Conservation (phyloP, 495 filamentous ascomycete genomes). For the Darksidea phi region DNA sequence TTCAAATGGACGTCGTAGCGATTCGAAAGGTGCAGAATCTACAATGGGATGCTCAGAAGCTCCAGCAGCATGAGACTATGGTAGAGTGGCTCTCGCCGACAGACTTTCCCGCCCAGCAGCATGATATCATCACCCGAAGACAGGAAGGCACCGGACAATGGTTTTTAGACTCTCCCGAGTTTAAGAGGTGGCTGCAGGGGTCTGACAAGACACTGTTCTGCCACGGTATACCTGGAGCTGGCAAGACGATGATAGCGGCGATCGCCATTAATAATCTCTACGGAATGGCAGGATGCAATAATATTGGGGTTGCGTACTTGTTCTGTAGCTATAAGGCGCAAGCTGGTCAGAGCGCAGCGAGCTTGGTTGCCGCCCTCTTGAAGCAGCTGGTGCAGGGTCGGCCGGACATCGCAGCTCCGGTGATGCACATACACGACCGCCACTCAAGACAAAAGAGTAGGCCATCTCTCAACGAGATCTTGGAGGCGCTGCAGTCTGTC, state of each 20-base stretch:
- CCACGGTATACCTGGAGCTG: conserved; percentile 43
- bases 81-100: conserved; percentile 2
- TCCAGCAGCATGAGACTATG: conserved; percentile 30
- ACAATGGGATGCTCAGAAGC: too few relatives aligned
- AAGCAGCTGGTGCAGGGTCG: conserved; percentile 42
- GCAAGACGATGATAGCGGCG: conserved; percentile 36
- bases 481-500: conserved; percentile 36
- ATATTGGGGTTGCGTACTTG: conserved; percentile 43
- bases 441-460: neutral
- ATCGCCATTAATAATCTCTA: conserved; percentile 39
- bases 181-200: conserved; percentile 31
- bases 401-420: neutral
- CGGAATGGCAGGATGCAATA: neutral
- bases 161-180: conserved; percentile 44
- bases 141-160: conserved; percentile 46
- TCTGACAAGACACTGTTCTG: conserved; percentile 38
- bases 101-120: conserved; percentile 11
- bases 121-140: conserved; percentile 3
- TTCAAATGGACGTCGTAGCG: neutral
- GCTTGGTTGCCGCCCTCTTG: conserved; percentile 43
- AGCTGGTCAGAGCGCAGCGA: conserved; percentile 39
- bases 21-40: too few relatives aligned
- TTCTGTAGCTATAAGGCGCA: conserved; percentile 46
- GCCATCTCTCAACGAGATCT: conserved; percentile 3
- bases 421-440: neutral